phyloP scores from a whole-genome alignment of 202 grass and related monocot genomes.

The Dendrocalamus latiflorus region DNA sequence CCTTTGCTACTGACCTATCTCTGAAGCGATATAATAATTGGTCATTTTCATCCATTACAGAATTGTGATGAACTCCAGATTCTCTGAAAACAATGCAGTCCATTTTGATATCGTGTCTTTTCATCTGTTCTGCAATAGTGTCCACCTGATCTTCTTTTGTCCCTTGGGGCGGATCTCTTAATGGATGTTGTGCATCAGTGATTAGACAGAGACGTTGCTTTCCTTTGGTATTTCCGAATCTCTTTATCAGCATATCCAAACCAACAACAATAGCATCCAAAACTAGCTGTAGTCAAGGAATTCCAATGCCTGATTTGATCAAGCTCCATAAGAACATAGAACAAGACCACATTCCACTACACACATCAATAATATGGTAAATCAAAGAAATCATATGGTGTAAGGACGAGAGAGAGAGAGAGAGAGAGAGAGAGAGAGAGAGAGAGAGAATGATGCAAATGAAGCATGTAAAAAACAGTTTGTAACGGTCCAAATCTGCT shows the following conservation, averaged over 20 bases:
- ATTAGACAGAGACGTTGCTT: slow-evolving; percentile 72
- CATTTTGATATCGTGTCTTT: slow-evolving; percentile 65
- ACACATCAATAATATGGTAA: background rate
- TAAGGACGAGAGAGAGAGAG: background rate
- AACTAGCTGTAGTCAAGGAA: slow-evolving; percentile 78
- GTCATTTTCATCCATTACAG: slow-evolving; percentile 72
- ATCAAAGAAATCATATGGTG: background rate
- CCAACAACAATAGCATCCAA: slow-evolving; percentile 94
- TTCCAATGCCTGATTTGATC: slow-evolving; percentile 3
- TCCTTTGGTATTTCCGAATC: slow-evolving; percentile 58
- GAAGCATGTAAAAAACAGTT: background rate
- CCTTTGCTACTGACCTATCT: slow-evolving; percentile 53
- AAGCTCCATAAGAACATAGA: background rate
- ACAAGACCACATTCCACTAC: background rate
- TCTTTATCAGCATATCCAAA: slow-evolving; percentile 94
- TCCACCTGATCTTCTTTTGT: slow-evolving; percentile 88
- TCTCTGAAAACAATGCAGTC: slow-evolving; percentile 75
- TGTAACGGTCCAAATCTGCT: background rate
- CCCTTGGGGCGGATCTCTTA: slow-evolving; percentile 77
- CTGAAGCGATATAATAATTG: slow-evolving; percentile 63
- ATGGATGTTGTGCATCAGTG: slow-evolving; percentile 60
- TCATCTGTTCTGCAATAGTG: slow-evolving; percentile 77
- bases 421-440: too few species aligned
- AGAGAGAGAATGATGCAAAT: background rate
- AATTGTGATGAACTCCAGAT: slow-evolving; percentile 24